Percentiles rank a stretch among this genome's conserved stretches.
Conservation (phyloP, 2,329 filamentous ascomycete species). For the Claviceps capensis region DNA sequence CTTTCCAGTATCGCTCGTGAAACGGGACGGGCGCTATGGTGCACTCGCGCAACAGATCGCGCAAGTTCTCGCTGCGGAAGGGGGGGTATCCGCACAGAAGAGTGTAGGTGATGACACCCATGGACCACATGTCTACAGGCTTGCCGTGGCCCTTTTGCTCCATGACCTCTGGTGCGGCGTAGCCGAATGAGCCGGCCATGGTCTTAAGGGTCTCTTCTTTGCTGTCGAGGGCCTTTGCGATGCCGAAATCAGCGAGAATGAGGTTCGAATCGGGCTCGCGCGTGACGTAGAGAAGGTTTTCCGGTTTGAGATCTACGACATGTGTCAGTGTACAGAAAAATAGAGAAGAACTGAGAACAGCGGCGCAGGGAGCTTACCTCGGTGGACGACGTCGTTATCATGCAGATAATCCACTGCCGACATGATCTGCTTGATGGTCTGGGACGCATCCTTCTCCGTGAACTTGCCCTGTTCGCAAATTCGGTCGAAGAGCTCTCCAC, state of each 20-base stretch:
- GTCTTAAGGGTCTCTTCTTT: slow-evolving; percentile 88
- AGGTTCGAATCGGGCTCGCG: slow-evolving; percentile 64
- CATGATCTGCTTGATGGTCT: slow-evolving; percentile 89
- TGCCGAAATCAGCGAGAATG: slow-evolving; percentile 93
- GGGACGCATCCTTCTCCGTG: slow-evolving; percentile 93
- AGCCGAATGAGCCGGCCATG: slow-evolving; percentile 97
- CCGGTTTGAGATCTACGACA: slow-evolving; percentile 76
- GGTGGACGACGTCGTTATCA: slow-evolving; percentile 85
- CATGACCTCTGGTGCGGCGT: slow-evolving; percentile 97
- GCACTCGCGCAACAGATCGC: slow-evolving; percentile 91
- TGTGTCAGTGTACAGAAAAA: neutral
- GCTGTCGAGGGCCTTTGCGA: slow-evolving; percentile 91
- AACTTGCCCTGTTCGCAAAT: slow-evolving; percentile 98
- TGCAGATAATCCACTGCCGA: slow-evolving; percentile 91
- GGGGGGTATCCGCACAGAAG: slow-evolving; percentile 96
- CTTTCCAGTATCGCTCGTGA: slow-evolving; percentile 97
- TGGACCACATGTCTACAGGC: slow-evolving; percentile 97
- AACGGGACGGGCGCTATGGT: slow-evolving; percentile 73
- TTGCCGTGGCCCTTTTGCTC: slow-evolving; percentile 94
- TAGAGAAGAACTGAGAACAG: neutral
- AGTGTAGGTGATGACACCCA: slow-evolving; percentile 97
- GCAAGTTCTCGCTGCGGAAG: slow-evolving; percentile 87
- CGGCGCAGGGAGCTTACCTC: slow-evolving; percentile 46
- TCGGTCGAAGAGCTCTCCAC: slow-evolving; percentile 92
- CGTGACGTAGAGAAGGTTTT: slow-evolving; percentile 91